A percentile compares a stretch with the other conserved stretches of the same genome.
Conservation (phyloP, 805 yeast genomes). For the Suhomyces kilbournensis region DNA sequence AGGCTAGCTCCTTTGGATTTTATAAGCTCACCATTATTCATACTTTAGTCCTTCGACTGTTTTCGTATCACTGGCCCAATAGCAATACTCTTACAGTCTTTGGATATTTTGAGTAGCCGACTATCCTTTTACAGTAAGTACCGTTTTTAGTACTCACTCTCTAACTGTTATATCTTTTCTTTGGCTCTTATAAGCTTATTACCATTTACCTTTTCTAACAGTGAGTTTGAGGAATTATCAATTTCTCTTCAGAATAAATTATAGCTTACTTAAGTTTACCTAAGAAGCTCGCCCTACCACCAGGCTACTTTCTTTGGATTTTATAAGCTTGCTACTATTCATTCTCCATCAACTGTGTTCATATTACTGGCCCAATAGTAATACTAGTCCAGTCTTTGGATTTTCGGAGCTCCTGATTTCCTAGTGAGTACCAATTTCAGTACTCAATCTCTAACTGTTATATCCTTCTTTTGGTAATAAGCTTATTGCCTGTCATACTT, state of each 20-base stretch:
- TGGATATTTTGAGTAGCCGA: not conserved
- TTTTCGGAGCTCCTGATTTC: not conserved
- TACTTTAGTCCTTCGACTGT: not conserved
- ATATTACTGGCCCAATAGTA: not conserved
- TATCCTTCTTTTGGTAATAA: not conserved
- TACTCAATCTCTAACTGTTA: not conserved
- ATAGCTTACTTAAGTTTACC: not conserved
- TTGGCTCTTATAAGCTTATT: too few relatives aligned
- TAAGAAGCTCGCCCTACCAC: not conserved
- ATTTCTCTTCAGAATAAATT: not conserved
- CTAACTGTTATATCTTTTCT: not conserved
- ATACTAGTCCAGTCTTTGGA: not conserved
- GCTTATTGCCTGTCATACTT: not conserved
- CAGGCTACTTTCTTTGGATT: not conserved
- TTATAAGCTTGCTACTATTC: not conserved
- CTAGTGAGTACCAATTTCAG: not conserved
- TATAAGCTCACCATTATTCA: not conserved
- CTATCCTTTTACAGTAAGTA: not conserved
- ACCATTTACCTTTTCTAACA: not conserved
- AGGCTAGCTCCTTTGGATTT: not conserved
- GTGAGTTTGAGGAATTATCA: not conserved
- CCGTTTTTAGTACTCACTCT: not conserved
- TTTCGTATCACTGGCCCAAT: not conserved
- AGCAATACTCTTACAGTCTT: not conserved
- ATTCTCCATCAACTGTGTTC: not conserved